Percentiles rank a stretch among this genome's conserved stretches.
Conservation (phyloP, 1,284 basidiomycete species). For the Cerioporus squamosus region DNA sequence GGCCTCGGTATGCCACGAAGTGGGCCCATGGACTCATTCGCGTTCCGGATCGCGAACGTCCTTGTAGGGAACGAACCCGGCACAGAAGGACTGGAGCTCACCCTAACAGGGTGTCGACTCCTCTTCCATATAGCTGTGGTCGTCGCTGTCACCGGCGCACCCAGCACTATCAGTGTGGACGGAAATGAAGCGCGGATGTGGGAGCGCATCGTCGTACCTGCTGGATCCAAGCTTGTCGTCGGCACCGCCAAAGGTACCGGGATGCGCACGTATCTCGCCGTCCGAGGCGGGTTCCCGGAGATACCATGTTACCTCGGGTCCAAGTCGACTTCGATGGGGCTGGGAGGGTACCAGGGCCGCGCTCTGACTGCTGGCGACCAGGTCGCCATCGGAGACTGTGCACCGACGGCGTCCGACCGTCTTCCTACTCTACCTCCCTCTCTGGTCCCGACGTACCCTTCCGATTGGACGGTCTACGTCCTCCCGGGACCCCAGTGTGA, state of each 20-base stretch:
- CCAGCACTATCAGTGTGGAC: slow-evolving; percentile 48
- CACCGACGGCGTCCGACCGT: slow-evolving; percentile 17
- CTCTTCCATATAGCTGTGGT: slow-evolving; percentile 54
- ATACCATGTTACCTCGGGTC: slow-evolving; percentile 64
- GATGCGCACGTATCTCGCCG: slow-evolving; percentile 59
- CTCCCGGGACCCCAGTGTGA: slow-evolving; percentile 71
- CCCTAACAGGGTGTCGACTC: slow-evolving; percentile 30
- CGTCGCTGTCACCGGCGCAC: slow-evolving; percentile 62
- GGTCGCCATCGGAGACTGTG: slow-evolving; percentile 42
- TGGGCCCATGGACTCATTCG: slow-evolving; percentile 68
- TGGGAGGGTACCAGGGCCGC: slow-evolving; percentile 70
- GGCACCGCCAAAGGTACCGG: slow-evolving; percentile 38
- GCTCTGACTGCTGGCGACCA: slow-evolving; percentile 53
- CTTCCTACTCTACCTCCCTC: slow-evolving; percentile 21
- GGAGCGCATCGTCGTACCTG: slow-evolving; percentile 51
- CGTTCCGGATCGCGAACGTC: slow-evolving; percentile 63
- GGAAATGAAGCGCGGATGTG: slow-evolving; percentile 49
- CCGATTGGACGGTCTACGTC: slow-evolving; percentile 56
- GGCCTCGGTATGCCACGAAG: slow-evolving; percentile 69
- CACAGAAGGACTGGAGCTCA: slow-evolving; percentile 64
- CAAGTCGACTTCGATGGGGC: slow-evolving; percentile 63
- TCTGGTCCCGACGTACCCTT: slow-evolving; percentile 50
- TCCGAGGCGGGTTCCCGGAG: slow-evolving; percentile 65
- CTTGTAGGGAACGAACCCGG: slow-evolving; percentile 60
- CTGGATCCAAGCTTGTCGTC: slow-evolving; percentile 48